These are phyloP conservation scores for Lumnitzera littorea DNA, from an alignment of 345 rosid species.

Conservation along the genomic window DNA sequence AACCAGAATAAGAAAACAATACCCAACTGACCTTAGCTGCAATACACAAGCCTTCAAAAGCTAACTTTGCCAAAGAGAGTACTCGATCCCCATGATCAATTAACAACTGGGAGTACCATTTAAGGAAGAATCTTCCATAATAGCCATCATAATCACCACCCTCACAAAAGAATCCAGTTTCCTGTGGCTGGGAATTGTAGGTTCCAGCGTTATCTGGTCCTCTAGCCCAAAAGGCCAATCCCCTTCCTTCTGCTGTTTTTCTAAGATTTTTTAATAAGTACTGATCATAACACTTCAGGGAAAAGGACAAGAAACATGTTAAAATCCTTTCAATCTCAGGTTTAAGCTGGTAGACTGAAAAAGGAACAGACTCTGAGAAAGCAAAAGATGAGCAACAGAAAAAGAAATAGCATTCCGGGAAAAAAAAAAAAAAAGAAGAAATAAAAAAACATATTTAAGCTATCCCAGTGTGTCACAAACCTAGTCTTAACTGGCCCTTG, in stretches of 20 bases:
- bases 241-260: slow-evolving; percentile 81
- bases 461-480: too few species aligned
- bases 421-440: too few species aligned
- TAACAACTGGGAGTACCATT: slow-evolving; percentile 80
- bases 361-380: too few species aligned
- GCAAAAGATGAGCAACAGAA: too few species aligned
- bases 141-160: slow-evolving; percentile 92
- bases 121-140: slow-evolving; percentile 92
- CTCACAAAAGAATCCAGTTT: slow-evolving; percentile 90
- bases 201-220: slow-evolving; percentile 90
- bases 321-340: too few species aligned
- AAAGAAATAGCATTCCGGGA: too few species aligned
- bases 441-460: too few species aligned
- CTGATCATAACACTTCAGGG: slow-evolving; percentile 78
- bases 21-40: slow-evolving; percentile 67
- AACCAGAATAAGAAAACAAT: slow-evolving; percentile 8
- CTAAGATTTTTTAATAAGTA: slow-evolving; percentile 67
- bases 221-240: slow-evolving; percentile 73
- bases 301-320: background rate
- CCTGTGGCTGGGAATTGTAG: slow-evolving; percentile 80
- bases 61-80: slow-evolving; percentile 79
- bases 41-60: slow-evolving; percentile 64
- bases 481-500: too few species aligned
- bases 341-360: too few species aligned
- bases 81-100: slow-evolving; percentile 73